Percentiles rank a stretch among this genome's conserved stretches.
These are phyloP conservation scores for Knufia petricola DNA, from an alignment of 2,329 filamentous ascomycete species.

Conservation along the genomic window DNA sequence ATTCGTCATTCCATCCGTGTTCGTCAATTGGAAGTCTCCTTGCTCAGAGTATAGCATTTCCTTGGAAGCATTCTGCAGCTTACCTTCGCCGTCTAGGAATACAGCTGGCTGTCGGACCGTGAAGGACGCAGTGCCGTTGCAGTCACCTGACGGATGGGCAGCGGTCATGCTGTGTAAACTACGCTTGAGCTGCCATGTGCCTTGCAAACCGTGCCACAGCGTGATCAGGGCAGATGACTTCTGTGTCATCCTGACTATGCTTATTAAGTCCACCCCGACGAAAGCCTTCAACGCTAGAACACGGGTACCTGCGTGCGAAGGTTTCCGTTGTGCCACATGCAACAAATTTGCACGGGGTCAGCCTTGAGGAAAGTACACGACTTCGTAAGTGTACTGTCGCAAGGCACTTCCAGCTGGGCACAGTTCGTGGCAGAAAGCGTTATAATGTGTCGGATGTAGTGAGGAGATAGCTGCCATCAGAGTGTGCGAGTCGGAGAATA, in stretches of 20 bases:
- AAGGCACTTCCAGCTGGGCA: too few species aligned
- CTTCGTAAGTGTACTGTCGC: too few species aligned
- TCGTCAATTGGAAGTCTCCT: conserved; percentile 30
- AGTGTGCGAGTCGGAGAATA: too few species aligned
- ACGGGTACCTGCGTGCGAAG: conserved; percentile 3
- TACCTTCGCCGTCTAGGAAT: conserved; percentile 18
- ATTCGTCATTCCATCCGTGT: conserved; percentile 26
- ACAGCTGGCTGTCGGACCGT: conserved; percentile 22
- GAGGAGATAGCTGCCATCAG: too few species aligned
- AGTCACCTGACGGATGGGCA: conserved; percentile 32
- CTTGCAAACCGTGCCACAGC: conserved; percentile 7
- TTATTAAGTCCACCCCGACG: conserved; percentile 12
- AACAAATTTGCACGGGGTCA: too few species aligned
- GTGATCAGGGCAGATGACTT: conserved; percentile 12
- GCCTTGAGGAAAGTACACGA: too few species aligned
- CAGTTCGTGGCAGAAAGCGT: too few species aligned
- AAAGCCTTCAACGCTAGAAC: not conserved
- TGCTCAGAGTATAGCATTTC: conserved; percentile 35
- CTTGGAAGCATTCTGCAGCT: conserved; percentile 21
- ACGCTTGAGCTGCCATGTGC: conserved; percentile 30
- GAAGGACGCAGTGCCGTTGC: conserved; percentile 34
- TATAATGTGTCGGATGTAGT: not conserved
- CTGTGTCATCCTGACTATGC: conserved; percentile 26
- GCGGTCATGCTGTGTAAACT: conserved; percentile 33
- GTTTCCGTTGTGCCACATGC: not conserved